Base-by-base conservation (phyloP, 495 filamentous ascomycete genomes). In the Neurospora discreta region DNA sequence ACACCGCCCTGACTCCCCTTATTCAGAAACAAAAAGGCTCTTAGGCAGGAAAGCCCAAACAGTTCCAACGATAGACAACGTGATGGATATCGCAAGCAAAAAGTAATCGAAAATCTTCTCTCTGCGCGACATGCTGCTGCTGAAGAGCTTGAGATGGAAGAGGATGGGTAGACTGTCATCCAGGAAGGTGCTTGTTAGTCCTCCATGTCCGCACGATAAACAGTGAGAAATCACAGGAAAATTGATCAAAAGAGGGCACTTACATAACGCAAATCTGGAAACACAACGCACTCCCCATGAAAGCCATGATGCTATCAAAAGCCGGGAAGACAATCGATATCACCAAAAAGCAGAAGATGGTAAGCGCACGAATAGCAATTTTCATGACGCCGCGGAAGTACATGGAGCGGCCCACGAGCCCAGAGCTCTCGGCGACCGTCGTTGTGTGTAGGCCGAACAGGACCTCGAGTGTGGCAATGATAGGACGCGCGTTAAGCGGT, bases 71-170 rank as follows among this genome's bases (percentile, higher is more conserved):
- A 88, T 73, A 16, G 91, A 94, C 78, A 98, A 78, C 39, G 89
- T 76, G 8, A 87, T 84, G 38, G 90, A 94, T 44, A 91, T 73
- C 8, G 88, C 80, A 75, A 97, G 90, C 77, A 97, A 79, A 71
- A 84, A 78, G 85, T 88, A 93, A 76, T 91, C 87, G 38, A 93
- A 75, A 3, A 88, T 77, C 72, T 87, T 88, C 77, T 97, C 93
- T 46, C 78, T 75, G 5, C 77, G 76, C n/a, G 83, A 80, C 68
- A 99, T 88, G 75, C 97, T 89, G 36, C 88, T 84, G n/a, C 89
- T 89, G 79, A 97, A 99, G 30, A 99, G 90, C 83, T 94, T 97
- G 70, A 99, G 82, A 78, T 99, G 92, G 77, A 99, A 99, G 26
- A 92, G 86, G 36, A 97, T 80, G 4, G 95, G 95, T 73, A 95